These are phyloP conservation scores for Verticillium klebahnii DNA, from an alignment of 2,329 filamentous ascomycete genomes.

Conservation along the genomic window DNA sequence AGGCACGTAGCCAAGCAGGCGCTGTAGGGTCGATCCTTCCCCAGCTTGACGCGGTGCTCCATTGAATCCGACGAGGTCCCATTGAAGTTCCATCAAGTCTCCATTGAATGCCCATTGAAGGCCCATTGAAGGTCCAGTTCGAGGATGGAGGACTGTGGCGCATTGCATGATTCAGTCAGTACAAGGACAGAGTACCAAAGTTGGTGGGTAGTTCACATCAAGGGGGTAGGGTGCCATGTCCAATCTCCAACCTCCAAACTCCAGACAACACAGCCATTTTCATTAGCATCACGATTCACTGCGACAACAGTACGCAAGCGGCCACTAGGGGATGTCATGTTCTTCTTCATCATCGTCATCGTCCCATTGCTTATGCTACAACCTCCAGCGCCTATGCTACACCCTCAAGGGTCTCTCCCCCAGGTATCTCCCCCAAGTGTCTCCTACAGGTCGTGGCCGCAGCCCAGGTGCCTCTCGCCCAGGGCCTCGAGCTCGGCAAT, in stretches of 20 bases:
- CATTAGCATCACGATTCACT: no score
- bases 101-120: background rate
- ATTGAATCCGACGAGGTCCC: background rate
- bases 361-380: background rate
- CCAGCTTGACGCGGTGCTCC: background rate
- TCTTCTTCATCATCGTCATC: background rate
- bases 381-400: background rate
- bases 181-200: no score
- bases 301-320: no score
- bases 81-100: background rate
- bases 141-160: no score
- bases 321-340: no score
- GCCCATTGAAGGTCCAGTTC: no score
- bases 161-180: no score
- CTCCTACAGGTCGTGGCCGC: constrained; percentile 24
- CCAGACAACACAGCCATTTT: no score
- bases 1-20: background rate
- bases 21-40: background rate
- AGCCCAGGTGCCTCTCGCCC: constrained; percentile 28
- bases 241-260: no score
- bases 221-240: no score
- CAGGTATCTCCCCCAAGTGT: background rate
- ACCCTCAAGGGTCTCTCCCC: background rate
- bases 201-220: no score
- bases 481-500: constrained; percentile 28